phyloP scores from a whole-genome alignment of 441 rosid species.

The Erodium texanum region DNA sequence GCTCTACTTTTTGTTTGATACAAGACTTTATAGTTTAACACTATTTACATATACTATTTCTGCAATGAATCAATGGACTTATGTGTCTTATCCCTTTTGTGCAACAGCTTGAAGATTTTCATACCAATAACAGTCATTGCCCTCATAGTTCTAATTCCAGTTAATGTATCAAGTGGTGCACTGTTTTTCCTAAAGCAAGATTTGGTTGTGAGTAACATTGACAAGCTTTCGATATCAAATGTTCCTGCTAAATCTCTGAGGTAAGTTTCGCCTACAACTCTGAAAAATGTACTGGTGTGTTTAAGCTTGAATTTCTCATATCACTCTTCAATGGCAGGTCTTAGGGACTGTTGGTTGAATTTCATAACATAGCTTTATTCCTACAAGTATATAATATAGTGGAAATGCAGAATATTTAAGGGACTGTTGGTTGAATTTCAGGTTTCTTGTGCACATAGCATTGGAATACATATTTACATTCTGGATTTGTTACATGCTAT shows the following conservation, averaged over 20 bases:
- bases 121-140: slow-evolving; percentile 66
- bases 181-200: slow-evolving; percentile 69
- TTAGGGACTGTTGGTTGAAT: no score
- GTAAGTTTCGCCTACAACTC: slow-evolving; percentile 26
- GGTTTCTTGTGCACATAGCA: slow-evolving; percentile 89
- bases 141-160: slow-evolving; percentile 77
- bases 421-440: slow-evolving; percentile 27
- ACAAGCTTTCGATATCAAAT: slow-evolving; percentile 91
- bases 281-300: neutral
- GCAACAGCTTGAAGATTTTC: slow-evolving; percentile 79
- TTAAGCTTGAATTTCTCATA: neutral
- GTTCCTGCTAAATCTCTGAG: slow-evolving; percentile 69
- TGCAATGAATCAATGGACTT: neutral
- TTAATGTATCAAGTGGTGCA: slow-evolving; percentile 89
- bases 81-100: slow-evolving; percentile 12
- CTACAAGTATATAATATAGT: neutral
- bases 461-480: slow-evolving; percentile 73
- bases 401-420: slow-evolving; percentile 9
- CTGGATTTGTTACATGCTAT: slow-evolving; percentile 86
- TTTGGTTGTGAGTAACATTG: slow-evolving; percentile 74
- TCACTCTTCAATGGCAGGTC: no score
- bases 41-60: neutral
- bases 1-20: no score
- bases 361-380: neutral
- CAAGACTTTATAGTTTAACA: no score